Evolutionary conservation across 1,284 basidiomycete genomes (phyloP).

Genomic region (Irpex rosettiformis): DNA sequence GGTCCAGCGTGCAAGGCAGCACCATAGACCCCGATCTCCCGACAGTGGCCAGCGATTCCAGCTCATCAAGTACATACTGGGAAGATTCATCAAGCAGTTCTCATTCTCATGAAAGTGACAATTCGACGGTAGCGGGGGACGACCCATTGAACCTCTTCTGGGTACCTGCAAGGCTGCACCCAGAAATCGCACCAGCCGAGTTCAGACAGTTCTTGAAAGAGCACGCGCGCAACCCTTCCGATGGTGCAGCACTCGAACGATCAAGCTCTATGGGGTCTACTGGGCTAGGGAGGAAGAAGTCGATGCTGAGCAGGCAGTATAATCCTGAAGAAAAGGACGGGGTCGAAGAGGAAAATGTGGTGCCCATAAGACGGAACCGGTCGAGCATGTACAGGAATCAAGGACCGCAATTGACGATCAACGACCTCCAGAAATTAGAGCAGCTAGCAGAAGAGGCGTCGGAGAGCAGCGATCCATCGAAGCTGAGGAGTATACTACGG

Average conservation of each 20-base stretch:
- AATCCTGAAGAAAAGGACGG: slow-evolving; percentile 69
- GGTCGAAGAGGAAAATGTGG: slow-evolving; percentile 57
- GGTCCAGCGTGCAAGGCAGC: slow-evolving; percentile 68
- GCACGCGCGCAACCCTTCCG: slow-evolving; percentile 69
- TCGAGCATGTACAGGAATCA: slow-evolving; percentile 59
- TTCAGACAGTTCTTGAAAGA: slow-evolving; percentile 95
- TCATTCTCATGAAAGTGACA: slow-evolving; percentile 40
- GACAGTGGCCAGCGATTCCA: slow-evolving; percentile 49
- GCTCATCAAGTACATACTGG: slow-evolving; percentile 54
- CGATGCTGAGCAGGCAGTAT: slow-evolving; percentile 90
- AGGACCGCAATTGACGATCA: slow-evolving; percentile 81
- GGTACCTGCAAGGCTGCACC: slow-evolving; percentile 95
- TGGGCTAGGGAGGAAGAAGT: slow-evolving; percentile 72
- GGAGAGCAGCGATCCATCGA: slow-evolving; percentile 79
- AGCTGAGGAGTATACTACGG: slow-evolving; percentile 78
- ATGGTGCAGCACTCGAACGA: slow-evolving; percentile 38
- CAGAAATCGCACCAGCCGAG: slow-evolving; percentile 95
- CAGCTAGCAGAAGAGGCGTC: slow-evolving; percentile 87
- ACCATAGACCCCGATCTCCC: slow-evolving; percentile 88
- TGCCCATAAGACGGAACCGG: slow-evolving; percentile 67
- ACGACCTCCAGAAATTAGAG: slow-evolving; percentile 90
- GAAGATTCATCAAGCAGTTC: slow-evolving; percentile 45
- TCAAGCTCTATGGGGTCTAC: slow-evolving; percentile 35
- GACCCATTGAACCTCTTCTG: slow-evolving; percentile 91
- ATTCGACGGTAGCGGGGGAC: slow-evolving; percentile 38